These are phyloP conservation scores for Phaeophleospora eucalypticola DNA, from an alignment of 2,329 filamentous ascomycete genomes.

Conservation along the genomic window DNA sequence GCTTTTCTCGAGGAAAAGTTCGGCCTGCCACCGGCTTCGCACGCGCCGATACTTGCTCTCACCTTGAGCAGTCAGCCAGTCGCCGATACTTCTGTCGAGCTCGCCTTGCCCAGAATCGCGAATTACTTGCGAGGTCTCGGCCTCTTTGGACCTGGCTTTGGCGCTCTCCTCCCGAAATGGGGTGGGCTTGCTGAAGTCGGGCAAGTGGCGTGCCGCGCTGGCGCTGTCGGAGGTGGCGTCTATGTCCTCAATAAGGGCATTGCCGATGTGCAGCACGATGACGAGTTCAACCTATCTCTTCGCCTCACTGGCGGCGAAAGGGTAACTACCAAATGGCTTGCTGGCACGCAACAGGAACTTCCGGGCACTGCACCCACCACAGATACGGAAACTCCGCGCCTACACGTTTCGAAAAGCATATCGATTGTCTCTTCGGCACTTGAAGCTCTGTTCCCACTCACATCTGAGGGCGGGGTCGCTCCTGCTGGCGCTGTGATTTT, in stretches of 20 bases:
- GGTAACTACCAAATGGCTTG: slow-evolving; percentile 30
- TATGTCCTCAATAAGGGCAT: slow-evolving; percentile 80
- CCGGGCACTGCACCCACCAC: slow-evolving; percentile 5
- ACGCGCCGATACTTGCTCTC: slow-evolving; percentile 63
- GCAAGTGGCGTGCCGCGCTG: slow-evolving; percentile 85
- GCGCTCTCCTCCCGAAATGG: slow-evolving; percentile 87
- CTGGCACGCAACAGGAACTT: slow-evolving; percentile 26
- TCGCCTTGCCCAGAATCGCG: slow-evolving; percentile 68
- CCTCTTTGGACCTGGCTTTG: slow-evolving; percentile 82
- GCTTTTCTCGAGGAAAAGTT: slow-evolving; percentile 55
- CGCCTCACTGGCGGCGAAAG: slow-evolving; percentile 29
- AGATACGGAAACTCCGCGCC: neutral
- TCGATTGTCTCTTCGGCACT: slow-evolving; percentile 66
- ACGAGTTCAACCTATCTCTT: slow-evolving; percentile 18
- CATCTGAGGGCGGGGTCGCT: slow-evolving; percentile 68
- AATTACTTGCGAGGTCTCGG: slow-evolving; percentile 83
- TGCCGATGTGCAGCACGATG: slow-evolving; percentile 29
- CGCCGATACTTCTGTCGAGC: slow-evolving; percentile 57
- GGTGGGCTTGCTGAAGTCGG: slow-evolving; percentile 83
- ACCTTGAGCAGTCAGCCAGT: slow-evolving; percentile 64
- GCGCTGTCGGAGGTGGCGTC: slow-evolving; percentile 83
- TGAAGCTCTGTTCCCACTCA: slow-evolving; percentile 61
- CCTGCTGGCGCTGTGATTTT: slow-evolving; percentile 71
- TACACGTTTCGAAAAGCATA: slow-evolving; percentile 39
- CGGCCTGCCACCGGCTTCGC: slow-evolving; percentile 59